These are phyloP conservation scores for Quambalaria eucalypti DNA, from an alignment of 1,284 basidiomycete species.

Conservation along the genomic window DNA sequence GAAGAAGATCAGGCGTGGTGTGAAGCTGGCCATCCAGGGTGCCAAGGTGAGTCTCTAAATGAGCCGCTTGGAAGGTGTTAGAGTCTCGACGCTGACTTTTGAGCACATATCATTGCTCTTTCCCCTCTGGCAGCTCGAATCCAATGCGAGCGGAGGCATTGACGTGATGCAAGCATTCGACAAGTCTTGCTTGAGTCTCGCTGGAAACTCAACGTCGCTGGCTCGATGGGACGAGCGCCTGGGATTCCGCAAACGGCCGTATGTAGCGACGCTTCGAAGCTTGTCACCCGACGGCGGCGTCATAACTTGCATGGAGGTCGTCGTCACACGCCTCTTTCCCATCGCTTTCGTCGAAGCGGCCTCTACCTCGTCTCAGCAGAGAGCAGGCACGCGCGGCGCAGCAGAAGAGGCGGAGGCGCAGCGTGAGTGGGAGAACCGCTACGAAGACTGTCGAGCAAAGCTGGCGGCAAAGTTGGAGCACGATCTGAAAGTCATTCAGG, in stretches of 20 bases:
- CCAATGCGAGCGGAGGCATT: slow-evolving; percentile 54
- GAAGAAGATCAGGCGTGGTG: slow-evolving; percentile 63
- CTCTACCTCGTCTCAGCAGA: background rate
- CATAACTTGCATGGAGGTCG: slow-evolving; percentile 66
- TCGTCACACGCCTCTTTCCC: slow-evolving; percentile 58
- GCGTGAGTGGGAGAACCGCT: slow-evolving; percentile 60
- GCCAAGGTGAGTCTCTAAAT: too few relatives aligned
- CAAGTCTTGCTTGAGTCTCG: slow-evolving; percentile 58
- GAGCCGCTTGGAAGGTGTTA: too few relatives aligned
- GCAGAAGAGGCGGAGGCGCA: slow-evolving; percentile 55
- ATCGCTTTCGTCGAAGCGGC: slow-evolving; percentile 47
- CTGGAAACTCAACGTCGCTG: slow-evolving; percentile 75
- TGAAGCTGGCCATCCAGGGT: slow-evolving; percentile 71
- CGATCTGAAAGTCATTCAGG: slow-evolving; percentile 1
- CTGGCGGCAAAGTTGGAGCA: slow-evolving; percentile 51
- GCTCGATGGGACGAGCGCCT: slow-evolving; percentile 79
- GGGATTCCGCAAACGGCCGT: slow-evolving; percentile 61
- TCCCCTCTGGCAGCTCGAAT: too few relatives aligned
- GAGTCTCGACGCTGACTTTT: too few relatives aligned
- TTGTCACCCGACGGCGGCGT: slow-evolving; percentile 72
- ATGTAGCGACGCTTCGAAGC: slow-evolving; percentile 67
- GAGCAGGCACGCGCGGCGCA: slow-evolving; percentile 51
- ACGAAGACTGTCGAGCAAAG: slow-evolving; percentile 54
- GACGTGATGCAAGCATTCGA: slow-evolving; percentile 76
- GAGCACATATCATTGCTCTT: too few relatives aligned